Percentiles rank a stretch among this genome's conserved stretches.
Evolutionary conservation across 202 grass and related monocot genomes (phyloP).

Genomic region (Dendrocalamus latiflorus): DNA sequence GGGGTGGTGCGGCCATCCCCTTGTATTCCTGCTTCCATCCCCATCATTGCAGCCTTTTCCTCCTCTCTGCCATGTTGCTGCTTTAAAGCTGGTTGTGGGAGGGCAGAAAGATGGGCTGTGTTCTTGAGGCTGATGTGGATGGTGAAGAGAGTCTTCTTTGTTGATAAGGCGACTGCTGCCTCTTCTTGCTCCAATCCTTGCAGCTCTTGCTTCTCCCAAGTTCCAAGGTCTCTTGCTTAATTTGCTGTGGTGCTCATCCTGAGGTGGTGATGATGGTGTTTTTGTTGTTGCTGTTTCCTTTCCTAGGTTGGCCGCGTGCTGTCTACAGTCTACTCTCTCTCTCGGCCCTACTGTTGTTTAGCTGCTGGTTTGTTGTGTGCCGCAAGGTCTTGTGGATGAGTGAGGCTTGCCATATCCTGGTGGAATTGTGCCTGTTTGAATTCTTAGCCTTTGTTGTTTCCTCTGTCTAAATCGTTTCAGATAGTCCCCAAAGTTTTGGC

Average conservation of each 20-base stretch:
- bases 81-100: constrained; percentile 39
- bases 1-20: constrained; percentile 25
- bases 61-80: constrained; percentile 27
- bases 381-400: not conserved
- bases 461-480: not conserved
- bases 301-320: constrained; percentile 23
- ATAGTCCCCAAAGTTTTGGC: constrained; percentile 25
- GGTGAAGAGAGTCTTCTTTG: constrained; percentile 68
- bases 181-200: not conserved
- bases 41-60: constrained; percentile 47
- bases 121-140: constrained; percentile 78
- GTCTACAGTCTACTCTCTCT: not conserved
- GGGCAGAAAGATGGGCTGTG: constrained; percentile 52
- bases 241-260: not conserved
- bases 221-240: not conserved
- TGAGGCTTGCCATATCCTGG: constrained; percentile 21
- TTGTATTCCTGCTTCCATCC: constrained; percentile 42
- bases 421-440: constrained; percentile 21
- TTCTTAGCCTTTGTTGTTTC: constrained; percentile 23
- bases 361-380: constrained; percentile 13
- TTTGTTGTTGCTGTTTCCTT: not conserved
- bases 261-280: too few species aligned
- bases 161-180: constrained; percentile 51
- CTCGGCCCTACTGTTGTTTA: not conserved
- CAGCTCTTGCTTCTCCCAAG: constrained; percentile 31